Base-by-base conservation (phyloP, 208 protist genomes). In the Wallacemonas sp. region DNA sequence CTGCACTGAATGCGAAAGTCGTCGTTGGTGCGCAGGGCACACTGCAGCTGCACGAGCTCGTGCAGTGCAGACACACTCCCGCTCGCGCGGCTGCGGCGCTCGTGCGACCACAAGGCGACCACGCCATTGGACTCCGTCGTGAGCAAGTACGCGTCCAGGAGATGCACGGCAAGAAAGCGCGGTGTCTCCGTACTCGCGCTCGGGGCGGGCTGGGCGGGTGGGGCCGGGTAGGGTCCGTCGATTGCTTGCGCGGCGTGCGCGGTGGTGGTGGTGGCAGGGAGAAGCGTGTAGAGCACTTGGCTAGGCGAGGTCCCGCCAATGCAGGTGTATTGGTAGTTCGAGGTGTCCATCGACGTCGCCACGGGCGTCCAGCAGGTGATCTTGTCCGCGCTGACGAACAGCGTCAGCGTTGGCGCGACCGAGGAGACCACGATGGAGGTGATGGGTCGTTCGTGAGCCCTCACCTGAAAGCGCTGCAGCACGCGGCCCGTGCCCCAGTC, bases 401-500 rank as follows among this genome's bases (percentile, higher is more conserved):
- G 10, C 3, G 23, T 38, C 38, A 49, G 41, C 26, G 36, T 44
- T n/a, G 62, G 25, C 16, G 33, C 62, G 12, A 46, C 32, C 11
- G 46, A 5, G 12, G 62, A 55, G 5, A 67, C 48, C 0, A 50
- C 46, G 25, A 49, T 49, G 62, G 57, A 28, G 65, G 39, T 33
- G 29, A 86, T 77, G 2, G 72, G 65, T 25, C 63, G 61, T 29
- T 59, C 41, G 65, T 84, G 82, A 3, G 39, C 42, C 12, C 45
- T 26, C 36, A 38, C 11, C 8, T 33, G 22, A 22, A 70, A 54
- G 42, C 80, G 67, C 57, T 84, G 72, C 57, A 84, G 33, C 10
- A 76, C 32, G n/a, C 48, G 57, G 0, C 74, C 75, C 1, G 70
- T 77, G 32, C 76, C 65, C 82, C 82, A 88, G 50, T 81, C 78